phyloP scores from a whole-genome alignment of 78 protist genomes.

The Tieghemostelium lacteum region DNA sequence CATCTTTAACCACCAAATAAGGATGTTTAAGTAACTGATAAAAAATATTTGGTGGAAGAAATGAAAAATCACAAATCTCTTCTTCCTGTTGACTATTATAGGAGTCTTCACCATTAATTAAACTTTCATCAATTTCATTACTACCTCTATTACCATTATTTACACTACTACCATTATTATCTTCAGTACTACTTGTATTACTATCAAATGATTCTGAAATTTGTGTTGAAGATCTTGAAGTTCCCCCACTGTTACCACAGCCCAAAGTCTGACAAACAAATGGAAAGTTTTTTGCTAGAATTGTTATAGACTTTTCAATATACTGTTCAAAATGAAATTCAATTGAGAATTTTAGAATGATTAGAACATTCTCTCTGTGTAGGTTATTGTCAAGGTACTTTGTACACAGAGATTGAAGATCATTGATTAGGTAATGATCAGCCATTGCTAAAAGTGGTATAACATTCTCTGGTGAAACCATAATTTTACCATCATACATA shows the following conservation, averaged over 20 bases:
- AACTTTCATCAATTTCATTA: slow-evolving; percentile 44
- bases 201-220: slow-evolving; percentile 41
- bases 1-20: slow-evolving; percentile 71
- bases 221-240: not conserved
- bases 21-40: slow-evolving; percentile 44
- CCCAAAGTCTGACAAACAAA: slow-evolving; percentile 48
- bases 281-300: slow-evolving; percentile 75
- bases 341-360: slow-evolving; percentile 25
- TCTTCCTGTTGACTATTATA: slow-evolving; percentile 1
- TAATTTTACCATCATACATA: slow-evolving; percentile 80
- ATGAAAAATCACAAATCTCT: slow-evolving; percentile 33
- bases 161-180: slow-evolving; percentile 54
- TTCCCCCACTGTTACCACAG: no score
- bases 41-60: slow-evolving; percentile 62
- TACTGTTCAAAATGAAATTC: slow-evolving; percentile 56
- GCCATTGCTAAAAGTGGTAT: slow-evolving; percentile 81
- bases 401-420: slow-evolving; percentile 22
- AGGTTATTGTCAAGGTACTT: slow-evolving; percentile 30
- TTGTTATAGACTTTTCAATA: slow-evolving; percentile 42
- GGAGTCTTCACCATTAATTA: slow-evolving; percentile 4
- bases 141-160: slow-evolving; percentile 43
- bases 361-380: slow-evolving; percentile 63
- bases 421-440: slow-evolving; percentile 66
- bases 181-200: slow-evolving; percentile 55
- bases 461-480: slow-evolving; percentile 62